Evolutionary conservation across 768 basidiomycete genomes (phyloP), one percentile per base, ranked within the genome.

Genomic region (Pulveroboletus ravenelii): DNA sequence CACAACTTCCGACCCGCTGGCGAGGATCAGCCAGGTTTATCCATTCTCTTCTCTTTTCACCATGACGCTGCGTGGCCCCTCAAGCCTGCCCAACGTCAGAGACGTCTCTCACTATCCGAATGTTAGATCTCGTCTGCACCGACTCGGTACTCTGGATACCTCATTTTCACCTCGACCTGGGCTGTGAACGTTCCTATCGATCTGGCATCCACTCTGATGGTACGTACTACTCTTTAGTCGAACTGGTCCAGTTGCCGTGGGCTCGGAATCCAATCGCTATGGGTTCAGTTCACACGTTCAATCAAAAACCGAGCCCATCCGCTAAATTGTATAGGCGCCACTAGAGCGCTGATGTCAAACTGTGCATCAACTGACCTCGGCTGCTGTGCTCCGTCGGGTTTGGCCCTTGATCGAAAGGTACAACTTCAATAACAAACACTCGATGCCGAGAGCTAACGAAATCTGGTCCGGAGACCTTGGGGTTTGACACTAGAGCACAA

Each of bases 301-400:
- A 20, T 45, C 50, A 52, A 44, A 51, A 47, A 25, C 34, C 42
- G 40, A 53, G 34, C 32, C 25, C 14, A 10, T 12, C 40, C 13
- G 18, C 20, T 25, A 36, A 39, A 18, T 23, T 10, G 17, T 25
- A 45, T 41, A 6, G 25, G 29, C 32, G 44, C 45, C 41, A 53
- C 45, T 15, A 36, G 18, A 15, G 31, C 23, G 17, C 34, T 53
- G 35, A 38, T 45, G 47, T 48, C 49, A 31, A 39, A 25, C 42
- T 6, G 25, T 34, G 13, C 4, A 35, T 40, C 47, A 50, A 41
- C 47, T 52, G 38, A 47, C 48, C 31, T 35, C 34, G 32, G 43
- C 48, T 60, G 46, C 55, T 58, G 51, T 61, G 48, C 41, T 48
- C 59, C 51, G 51, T 56, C 54, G 54, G 54, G 45, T 45, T 47